Evolutionary conservation across 2,329 filamentous ascomycete genomes (phyloP), one percentile per base, ranked within the genome.

Genomic region (Penicillium vulpinum): DNA sequence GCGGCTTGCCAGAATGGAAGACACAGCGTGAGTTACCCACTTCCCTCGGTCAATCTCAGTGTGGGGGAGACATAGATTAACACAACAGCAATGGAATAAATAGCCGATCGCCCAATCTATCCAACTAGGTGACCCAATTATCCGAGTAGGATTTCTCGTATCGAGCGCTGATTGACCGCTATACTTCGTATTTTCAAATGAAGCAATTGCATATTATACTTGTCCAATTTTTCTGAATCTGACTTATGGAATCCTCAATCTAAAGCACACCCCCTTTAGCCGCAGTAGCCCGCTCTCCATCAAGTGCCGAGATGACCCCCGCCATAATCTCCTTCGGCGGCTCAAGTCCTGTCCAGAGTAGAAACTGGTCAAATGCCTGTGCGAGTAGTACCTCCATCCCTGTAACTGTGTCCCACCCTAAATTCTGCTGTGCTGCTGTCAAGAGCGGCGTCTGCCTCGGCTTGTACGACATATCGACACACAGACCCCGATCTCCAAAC

Each of bases 301-400:
- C 61, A 45, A 59, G 49, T 9, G 31, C 33, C 28, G 28, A 29
- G 48, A 60, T 35, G 2, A 51, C 57, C n/a, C 62, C 55, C 11
- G 31, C 21, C 47, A 60, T 63, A 22, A 44, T 40, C 22, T 56
- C 35, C 16, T 22, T 56, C 2, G 59, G 61, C 2, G 57, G 39
- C 26, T 60, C 48, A 22, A 36, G 43, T 11, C 40, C 55, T 1
- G 59, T 65, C 67, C 67, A 69, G 13, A 70, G 54, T 28, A 56
- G 41, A 44, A 67, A 68, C 36, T 69, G 67, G 22, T 61, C 60
- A 56, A 62, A 68, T 36, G 58, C 67, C 31, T 70, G 67, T 31
- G 61, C 54, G 18, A 67, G 54, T 15, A 70, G 51, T 4, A 69
- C 66, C 47, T 67, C 67, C n/a, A 67, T 22, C 2, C 68, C 67